These are phyloP conservation scores for Shiraia sp. DNA, from an alignment of 2,329 filamentous ascomycete genomes.

Conservation along the genomic window DNA sequence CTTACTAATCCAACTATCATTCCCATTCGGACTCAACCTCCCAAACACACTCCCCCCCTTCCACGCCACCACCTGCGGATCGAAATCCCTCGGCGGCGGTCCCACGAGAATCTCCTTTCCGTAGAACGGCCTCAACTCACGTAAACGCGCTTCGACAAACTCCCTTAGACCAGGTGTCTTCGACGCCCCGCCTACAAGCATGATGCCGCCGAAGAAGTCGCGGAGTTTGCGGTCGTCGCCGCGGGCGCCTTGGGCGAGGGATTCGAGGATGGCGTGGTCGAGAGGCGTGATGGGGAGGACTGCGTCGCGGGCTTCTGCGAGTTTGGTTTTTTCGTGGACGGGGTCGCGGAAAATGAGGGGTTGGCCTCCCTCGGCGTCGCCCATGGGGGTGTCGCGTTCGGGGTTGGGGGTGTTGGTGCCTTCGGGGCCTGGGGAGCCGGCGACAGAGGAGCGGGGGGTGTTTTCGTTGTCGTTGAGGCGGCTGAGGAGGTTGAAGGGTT, in stretches of 20 bases:
- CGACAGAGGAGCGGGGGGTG: slow-evolving; percentile 83
- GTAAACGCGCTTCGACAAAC: slow-evolving; percentile 81
- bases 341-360: slow-evolving; percentile 47
- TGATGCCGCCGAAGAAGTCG: slow-evolving; percentile 65
- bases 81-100: slow-evolving; percentile 83
- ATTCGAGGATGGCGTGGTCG: slow-evolving; percentile 86
- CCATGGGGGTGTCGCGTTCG: slow-evolving; percentile 52
- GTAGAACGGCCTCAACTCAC: slow-evolving; percentile 64
- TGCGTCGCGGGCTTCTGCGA: slow-evolving; percentile 72
- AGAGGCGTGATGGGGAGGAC: slow-evolving; percentile 82
- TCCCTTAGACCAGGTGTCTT: slow-evolving; percentile 70
- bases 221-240: slow-evolving; percentile 91
- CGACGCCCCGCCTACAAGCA: slow-evolving; percentile 44
- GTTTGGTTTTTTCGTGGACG: slow-evolving; percentile 53
- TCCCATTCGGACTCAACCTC: slow-evolving; percentile 74
- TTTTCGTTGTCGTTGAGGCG: slow-evolving; percentile 70
- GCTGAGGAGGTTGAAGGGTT: slow-evolving; percentile 70
- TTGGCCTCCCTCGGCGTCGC: slow-evolving; percentile 35
- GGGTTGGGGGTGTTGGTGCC: slow-evolving; percentile 73
- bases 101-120: slow-evolving; percentile 70
- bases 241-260: slow-evolving; percentile 82
- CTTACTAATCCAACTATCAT: slow-evolving; percentile 91
- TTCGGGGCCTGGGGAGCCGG: slow-evolving; percentile 85
- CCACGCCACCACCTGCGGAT: slow-evolving; percentile 96
- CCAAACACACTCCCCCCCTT: slow-evolving; percentile 98